Evolutionary conservation across 2,329 filamentous ascomycete species (phyloP), one percentile per base, ranked within the genome.

Genomic region (Trichoderma polysporum): DNA sequence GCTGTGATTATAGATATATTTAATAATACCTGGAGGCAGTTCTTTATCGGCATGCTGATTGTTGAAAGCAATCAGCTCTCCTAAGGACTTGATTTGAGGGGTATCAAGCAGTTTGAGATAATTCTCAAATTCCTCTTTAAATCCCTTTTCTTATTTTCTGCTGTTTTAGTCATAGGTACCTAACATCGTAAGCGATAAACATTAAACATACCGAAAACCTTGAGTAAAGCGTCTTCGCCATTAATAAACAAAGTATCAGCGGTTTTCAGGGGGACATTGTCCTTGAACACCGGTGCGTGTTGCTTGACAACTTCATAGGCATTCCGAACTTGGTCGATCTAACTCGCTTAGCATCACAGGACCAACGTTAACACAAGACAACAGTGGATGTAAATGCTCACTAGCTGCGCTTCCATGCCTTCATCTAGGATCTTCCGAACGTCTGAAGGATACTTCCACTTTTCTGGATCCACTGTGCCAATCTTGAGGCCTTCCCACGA

Each of bases 51-150:
- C 60, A 41, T 70, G 67, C 10, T 67, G 41, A 25, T 70, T 50
- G 33, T 70, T 67, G 60, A 68, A 70, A n/a, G 68, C 41, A 33
- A 70, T 69, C 13, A 70, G 19, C 1, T 66, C 68, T 1, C 37
- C 37, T 25, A 64, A 29, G 2, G 27, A 27, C 15, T 52, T 59
- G 17, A 62, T 33, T 22, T 65, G n/a, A 31, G 60, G 50, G 0
- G 49, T 64, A 15, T 64, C 49, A 1, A 56, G 49, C 12, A 64
- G 50, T 19, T 64, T 22, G 2, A 64, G 13, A 10, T 64, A 64
- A 1, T 49, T 35, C 15, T 60, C 57, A 60, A 60, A 49, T 17
- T 60, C 29, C 7, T 60, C 39, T 35, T 60, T 60, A n/a, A 60
- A 60, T 6, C 47, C 57, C 15, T 27, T 49, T 35, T 60, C 41